Evolutionary conservation across 352 stramenopile species (phyloP), one percentile per base, ranked within the genome.

Genomic region (Blastocystis sp.): DNA sequence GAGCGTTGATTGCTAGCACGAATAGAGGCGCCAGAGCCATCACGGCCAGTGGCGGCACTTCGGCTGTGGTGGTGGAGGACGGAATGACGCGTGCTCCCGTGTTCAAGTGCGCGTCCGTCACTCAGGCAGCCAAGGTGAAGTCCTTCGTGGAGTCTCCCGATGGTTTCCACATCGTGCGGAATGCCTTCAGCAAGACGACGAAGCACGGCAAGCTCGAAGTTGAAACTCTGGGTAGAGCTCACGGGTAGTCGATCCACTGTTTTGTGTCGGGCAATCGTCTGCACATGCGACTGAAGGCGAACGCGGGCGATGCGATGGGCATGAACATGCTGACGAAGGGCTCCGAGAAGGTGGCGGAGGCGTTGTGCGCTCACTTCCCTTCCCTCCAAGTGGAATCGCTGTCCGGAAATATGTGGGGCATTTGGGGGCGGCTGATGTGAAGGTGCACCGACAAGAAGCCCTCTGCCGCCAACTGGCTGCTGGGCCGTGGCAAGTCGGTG

Each of bases 301-400:
- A 94, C 88, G 92, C 93, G 0, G 94, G 94, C 68, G 94, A 97
- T 91, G 94, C 94, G 34, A 97, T 97, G 94, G 94, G 94, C 60
- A 97, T 97, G 94, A 97, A 97, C 88, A 97, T 97, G 94, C 92
- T 97, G 3, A 93, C 91, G 24, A 97, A 97, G 91, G 94, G 94
- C 60, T 92, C 89, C 77, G 90, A 95, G 45, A 92, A 91, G 9
- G 93, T 94, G 10, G 92, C 95, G 82, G 91, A 95, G 62, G 89
- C 90, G n/a, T 89, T 97, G 3, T 78, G 91, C 63, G 28, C 11
- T n/a, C 76, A 90, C n/a, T 96, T 95, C 79, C 92, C 92, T 0
- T 77, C 90, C 45, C 80, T 95, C 24, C 87, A 92, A 64, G 90
- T 96, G 3, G 89, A 97, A 14, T 93, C 94, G 24, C 91, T 97